Evolutionary conservation across 352 stramenopile genomes (phyloP), one percentile per base, ranked within the genome.

Genomic region (Phytophthora palmivora): DNA sequence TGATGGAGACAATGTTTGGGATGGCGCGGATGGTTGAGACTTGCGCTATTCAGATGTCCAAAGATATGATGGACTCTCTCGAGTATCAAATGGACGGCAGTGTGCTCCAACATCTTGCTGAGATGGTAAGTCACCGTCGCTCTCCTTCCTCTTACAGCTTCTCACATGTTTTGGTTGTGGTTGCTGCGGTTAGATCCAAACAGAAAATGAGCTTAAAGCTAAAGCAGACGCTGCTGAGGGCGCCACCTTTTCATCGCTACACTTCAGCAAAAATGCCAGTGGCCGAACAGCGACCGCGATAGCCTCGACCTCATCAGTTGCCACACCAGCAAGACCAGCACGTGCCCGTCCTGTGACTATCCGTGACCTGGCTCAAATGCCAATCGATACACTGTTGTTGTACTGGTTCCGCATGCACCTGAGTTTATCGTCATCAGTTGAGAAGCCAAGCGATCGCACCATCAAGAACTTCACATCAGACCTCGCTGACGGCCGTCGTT

Each of bases 1-100:
- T 94, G 32, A 62, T 92, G 9, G 85, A 94, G 52, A 90, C 80
- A 11, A 76, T 94, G 73, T 91, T 92, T 46, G 85, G 78, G 12
- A 94, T 94, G 85, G 85, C 85, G 16, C 82, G 85, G 3, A 92
- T 92, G 82, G 85, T 94, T 60, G 85, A 94, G 63, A 85, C 83
- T 22, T 85, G 79, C 34, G 78, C 84, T n/a, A 94, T 94, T 50
- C 85, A 94, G 47, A 87, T 90, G 72, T 78, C 80, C 24, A 94
- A 91, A 56, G 85, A 92, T 33, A 74, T 79, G 50, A 90, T 94
- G 78, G 85, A 94, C 54, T 89, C 83, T 15, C 79, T 94, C 19
- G 83, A 92, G 58, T 78, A 79, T 38, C 85, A 94, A 41, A 69
- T 89, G 11, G 85, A 94, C 36, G 85, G 85, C 41, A 78, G 66